Conservation (phyloP, 306 rosid genomes). For the Pachyrhizus erosus region DNA sequence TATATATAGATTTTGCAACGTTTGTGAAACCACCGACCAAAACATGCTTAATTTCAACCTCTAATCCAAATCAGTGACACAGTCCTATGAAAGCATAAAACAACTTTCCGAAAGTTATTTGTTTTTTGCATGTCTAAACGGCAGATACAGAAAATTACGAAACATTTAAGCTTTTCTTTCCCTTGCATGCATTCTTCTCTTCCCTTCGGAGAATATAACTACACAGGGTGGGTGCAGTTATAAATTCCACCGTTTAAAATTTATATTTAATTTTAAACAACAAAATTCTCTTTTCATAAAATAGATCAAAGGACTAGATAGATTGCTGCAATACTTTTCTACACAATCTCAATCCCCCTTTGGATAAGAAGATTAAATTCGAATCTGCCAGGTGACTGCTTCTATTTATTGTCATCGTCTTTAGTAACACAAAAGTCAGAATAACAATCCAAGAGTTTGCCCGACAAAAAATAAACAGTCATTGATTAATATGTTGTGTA, state of each 20-base stretch:
- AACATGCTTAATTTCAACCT: neutral
- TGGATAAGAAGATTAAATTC: neutral
- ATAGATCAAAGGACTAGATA: too few relatives aligned
- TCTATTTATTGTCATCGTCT: neutral
- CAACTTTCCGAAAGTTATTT: neutral
- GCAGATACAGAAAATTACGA: neutral
- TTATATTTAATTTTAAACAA: neutral
- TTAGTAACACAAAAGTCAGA: neutral
- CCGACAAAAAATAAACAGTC: too few relatives aligned
- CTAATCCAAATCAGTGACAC: too few relatives aligned
- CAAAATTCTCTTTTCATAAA: neutral
- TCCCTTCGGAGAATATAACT: neutral
- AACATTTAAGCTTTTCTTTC: neutral
- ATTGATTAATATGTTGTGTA: neutral
- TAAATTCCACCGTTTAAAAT: neutral
- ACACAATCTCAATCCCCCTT: neutral
- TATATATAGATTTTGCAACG: too few relatives aligned
- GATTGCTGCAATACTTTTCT: neutral
- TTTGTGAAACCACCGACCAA: neutral
- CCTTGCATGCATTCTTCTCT: neutral
- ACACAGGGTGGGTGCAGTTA: neutral
- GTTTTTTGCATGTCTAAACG: neutral
- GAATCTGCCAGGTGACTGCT: neutral
- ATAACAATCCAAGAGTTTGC: neutral
- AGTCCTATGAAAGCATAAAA: neutral